phyloP scores from a whole-genome alignment of 345 rosid genomes.

The Eucalyptus pauciflora region DNA sequence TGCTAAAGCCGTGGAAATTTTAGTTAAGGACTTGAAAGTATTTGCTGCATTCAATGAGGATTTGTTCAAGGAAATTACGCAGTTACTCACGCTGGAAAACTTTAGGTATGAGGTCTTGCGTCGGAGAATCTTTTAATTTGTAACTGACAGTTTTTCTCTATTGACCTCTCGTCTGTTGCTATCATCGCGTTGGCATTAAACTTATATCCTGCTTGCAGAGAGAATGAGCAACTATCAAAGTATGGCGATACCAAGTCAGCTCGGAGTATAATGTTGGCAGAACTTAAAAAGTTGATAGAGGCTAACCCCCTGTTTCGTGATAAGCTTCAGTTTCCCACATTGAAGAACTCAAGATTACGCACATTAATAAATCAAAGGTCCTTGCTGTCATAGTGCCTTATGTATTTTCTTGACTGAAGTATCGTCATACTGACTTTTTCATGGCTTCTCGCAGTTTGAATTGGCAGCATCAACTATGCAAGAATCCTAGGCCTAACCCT shows the following conservation, averaged over 20 bases:
- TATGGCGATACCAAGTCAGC: slow-evolving; percentile 84
- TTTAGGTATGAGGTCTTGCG: slow-evolving; percentile 38
- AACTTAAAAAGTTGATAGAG: slow-evolving; percentile 73
- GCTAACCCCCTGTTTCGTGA: slow-evolving; percentile 86
- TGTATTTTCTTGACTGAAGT: background rate
- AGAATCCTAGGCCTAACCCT: slow-evolving; percentile 73
- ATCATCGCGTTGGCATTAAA: background rate
- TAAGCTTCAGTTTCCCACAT: slow-evolving; percentile 75
- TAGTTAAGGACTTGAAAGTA: slow-evolving; percentile 83
- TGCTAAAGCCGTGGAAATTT: slow-evolving; percentile 67
- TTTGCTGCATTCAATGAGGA: slow-evolving; percentile 78
- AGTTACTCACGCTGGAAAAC: slow-evolving; percentile 67
- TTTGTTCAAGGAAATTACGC: slow-evolving; percentile 79
- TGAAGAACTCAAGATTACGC: slow-evolving; percentile 72
- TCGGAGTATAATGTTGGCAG: slow-evolving; percentile 74
- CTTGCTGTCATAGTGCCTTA: background rate
- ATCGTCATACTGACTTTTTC: background rate
- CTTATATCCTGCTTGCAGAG: slow-evolving; percentile 18
- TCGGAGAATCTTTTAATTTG: background rate
- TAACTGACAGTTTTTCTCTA: background rate
- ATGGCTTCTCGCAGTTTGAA: slow-evolving; percentile 45
- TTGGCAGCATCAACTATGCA: slow-evolving; percentile 89
- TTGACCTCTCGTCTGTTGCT: background rate
- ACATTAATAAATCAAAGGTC: slow-evolving; percentile 84
- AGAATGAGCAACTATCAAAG: slow-evolving; percentile 78